These are phyloP conservation scores for Mitragyna speciosa DNA, from an alignment of 257 asterid genomes.

Conservation along the genomic window DNA sequence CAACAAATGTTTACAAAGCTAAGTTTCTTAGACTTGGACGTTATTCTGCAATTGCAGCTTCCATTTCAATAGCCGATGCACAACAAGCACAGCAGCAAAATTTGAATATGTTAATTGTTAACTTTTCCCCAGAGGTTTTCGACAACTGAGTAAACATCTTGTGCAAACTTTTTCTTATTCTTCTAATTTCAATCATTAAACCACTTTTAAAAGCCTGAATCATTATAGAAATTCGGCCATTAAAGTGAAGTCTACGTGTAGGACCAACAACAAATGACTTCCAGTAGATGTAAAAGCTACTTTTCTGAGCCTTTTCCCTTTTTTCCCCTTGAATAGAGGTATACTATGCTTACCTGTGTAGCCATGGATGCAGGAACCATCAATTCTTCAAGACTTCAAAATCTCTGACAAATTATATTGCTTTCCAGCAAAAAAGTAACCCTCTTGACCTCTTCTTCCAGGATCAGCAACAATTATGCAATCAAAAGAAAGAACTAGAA, in stretches of 20 bases:
- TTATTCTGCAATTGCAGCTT: background rate
- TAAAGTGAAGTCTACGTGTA: background rate
- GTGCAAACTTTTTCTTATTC: background rate
- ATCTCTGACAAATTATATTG: constrained; percentile 14
- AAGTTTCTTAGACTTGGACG: background rate
- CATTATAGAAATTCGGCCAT: background rate
- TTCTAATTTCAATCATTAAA: background rate
- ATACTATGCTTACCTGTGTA: constrained; percentile 38
- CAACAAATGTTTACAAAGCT: background rate
- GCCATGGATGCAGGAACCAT: constrained; percentile 46
- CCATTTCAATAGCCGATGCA: background rate
- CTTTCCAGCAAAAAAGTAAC: background rate
- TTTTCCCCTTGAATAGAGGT: background rate
- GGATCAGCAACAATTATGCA: background rate
- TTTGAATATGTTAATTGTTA: background rate
- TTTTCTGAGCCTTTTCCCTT: background rate
- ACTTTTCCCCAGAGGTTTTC: background rate
- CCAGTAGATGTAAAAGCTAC: background rate
- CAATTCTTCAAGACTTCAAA: constrained; percentile 17
- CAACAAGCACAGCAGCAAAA: background rate
- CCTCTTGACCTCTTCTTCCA: background rate
- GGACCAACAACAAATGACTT: background rate
- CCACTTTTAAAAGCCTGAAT: background rate
- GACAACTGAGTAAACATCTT: background rate
- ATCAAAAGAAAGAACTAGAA: background rate